Evolutionary conservation across 805 yeast genomes (phyloP).

Genomic region (Zygosaccharomyces bisporus): DNA sequence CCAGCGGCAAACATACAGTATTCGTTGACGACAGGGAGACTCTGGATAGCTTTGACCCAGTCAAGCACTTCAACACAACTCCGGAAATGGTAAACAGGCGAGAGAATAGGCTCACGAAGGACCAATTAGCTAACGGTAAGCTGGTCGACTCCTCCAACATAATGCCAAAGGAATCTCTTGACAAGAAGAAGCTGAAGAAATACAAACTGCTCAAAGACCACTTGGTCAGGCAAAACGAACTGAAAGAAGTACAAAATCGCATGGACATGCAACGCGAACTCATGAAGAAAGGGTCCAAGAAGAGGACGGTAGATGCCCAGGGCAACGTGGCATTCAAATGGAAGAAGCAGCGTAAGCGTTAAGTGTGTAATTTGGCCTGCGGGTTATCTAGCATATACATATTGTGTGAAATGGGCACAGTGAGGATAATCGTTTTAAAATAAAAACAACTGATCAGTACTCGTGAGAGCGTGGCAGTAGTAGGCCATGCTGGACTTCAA

Average conservation of each 20-base stretch:
- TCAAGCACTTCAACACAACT: conserved; percentile 66
- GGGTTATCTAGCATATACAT: not conserved
- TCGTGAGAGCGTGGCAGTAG: too few species aligned
- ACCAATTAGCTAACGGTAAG: conserved; percentile 50
- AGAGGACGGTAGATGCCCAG: conserved; percentile 60
- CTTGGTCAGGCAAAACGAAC: conserved; percentile 64
- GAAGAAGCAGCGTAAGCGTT: conserved; percentile 71
- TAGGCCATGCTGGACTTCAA: too few species aligned
- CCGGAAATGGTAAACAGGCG: conserved; percentile 54
- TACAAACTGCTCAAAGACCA: conserved; percentile 58
- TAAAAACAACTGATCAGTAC: too few species aligned
- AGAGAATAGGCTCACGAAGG: conserved; percentile 65
- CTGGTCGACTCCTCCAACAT: conserved; percentile 17
- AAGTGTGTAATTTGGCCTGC: conserved; percentile 7
- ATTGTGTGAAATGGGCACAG: not conserved
- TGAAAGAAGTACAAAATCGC: conserved; percentile 62
- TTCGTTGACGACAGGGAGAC: conserved; percentile 67
- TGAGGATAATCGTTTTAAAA: too few species aligned
- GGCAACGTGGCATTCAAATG: conserved; percentile 79
- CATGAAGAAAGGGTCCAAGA: conserved; percentile 86
- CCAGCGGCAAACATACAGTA: conserved; percentile 76
- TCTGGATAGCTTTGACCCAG: conserved; percentile 59
- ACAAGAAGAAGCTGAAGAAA: conserved; percentile 57
- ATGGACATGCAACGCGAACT: conserved; percentile 79
- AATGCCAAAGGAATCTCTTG: conserved; percentile 39